These are phyloP conservation scores for Leptomonas pyrrhocoris DNA, from an alignment of 208 protist genomes.

Conservation along the genomic window DNA sequence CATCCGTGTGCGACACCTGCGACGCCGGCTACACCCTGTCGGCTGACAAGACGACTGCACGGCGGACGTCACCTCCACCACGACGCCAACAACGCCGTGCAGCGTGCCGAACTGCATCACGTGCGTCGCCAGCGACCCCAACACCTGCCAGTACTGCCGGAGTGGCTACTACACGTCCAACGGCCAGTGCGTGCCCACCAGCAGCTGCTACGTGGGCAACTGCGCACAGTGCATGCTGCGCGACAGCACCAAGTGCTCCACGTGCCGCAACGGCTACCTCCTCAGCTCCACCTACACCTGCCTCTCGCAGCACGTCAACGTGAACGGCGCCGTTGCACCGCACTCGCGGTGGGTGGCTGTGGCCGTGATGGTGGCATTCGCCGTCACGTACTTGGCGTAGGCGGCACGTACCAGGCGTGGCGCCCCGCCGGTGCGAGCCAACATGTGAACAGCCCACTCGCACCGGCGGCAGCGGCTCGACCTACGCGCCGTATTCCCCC, in stretches of 20 bases:
- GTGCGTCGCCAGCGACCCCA: constrained; percentile 9
- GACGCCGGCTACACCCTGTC: constrained; percentile 11
- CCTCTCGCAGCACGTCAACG: constrained; percentile 15
- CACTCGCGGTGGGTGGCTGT: constrained; percentile 6
- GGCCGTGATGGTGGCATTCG: constrained; percentile 1
- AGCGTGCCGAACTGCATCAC: constrained; percentile 9
- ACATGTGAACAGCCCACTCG: constrained; percentile 3
- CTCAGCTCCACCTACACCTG: constrained; percentile 20
- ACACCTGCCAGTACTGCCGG: constrained; percentile 6
- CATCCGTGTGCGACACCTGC: constrained; percentile 4
- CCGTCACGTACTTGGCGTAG: constrained; percentile 1
- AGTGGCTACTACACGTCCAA: constrained; percentile 5
- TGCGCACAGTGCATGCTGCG: constrained; percentile 17
- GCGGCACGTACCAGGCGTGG: no score
- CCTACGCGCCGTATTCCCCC: not conserved
- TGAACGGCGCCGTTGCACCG: not conserved
- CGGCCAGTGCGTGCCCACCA: constrained; percentile 11
- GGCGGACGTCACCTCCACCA: no score
- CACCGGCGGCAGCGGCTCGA: not conserved
- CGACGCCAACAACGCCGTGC: constrained; percentile 3
- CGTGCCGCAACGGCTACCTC: constrained; percentile 17
- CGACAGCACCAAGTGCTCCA: constrained; percentile 23
- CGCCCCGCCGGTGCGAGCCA: constrained; percentile 1
- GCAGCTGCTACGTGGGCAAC: constrained; percentile 13
- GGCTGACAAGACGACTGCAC: constrained; percentile 3